Conservation (phyloP, 2,329 filamentous ascomycete species). For the Xylaria sp. region DNA sequence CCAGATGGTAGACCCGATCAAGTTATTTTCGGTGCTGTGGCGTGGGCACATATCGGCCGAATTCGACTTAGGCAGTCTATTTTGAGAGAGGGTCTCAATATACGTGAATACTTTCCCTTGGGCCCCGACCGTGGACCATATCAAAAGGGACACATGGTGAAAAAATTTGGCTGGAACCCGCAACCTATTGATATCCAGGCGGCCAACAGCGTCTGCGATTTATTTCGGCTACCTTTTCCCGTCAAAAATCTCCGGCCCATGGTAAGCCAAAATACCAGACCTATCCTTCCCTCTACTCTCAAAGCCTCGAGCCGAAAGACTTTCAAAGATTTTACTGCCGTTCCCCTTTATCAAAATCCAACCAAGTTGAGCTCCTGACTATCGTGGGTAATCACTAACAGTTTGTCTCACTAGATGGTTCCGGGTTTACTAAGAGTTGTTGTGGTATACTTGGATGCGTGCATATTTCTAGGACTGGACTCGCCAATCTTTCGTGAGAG, state of each 20-base stretch:
- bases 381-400: background rate
- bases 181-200: slow-evolving; percentile 42
- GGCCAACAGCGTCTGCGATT: slow-evolving; percentile 40
- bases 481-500: slow-evolving; percentile 42
- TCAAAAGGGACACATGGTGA: slow-evolving; percentile 37
- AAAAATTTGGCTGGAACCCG: slow-evolving; percentile 41
- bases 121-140: slow-evolving; percentile 37
- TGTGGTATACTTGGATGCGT: slow-evolving; percentile 43
- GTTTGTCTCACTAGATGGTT: slow-evolving; percentile 23
- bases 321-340: background rate
- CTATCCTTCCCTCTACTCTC: background rate
- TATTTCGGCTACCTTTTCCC: slow-evolving; percentile 42
- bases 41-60: slow-evolving; percentile 43
- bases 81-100: slow-evolving; percentile 37
- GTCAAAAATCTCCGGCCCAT: slow-evolving; percentile 38
- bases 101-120: slow-evolving; percentile 40
- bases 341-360: background rate
- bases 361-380: too few relatives aligned
- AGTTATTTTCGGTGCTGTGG: slow-evolving; percentile 46
- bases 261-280: slow-evolving; percentile 4
- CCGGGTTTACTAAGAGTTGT: slow-evolving; percentile 36
- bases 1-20: slow-evolving; percentile 46
- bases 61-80: slow-evolving; percentile 37
- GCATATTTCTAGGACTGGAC: slow-evolving; percentile 42
- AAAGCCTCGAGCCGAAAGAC: background rate